phyloP scores from a whole-genome alignment of 2,329 filamentous ascomycete species.

The Boeremia lycopersici region DNA sequence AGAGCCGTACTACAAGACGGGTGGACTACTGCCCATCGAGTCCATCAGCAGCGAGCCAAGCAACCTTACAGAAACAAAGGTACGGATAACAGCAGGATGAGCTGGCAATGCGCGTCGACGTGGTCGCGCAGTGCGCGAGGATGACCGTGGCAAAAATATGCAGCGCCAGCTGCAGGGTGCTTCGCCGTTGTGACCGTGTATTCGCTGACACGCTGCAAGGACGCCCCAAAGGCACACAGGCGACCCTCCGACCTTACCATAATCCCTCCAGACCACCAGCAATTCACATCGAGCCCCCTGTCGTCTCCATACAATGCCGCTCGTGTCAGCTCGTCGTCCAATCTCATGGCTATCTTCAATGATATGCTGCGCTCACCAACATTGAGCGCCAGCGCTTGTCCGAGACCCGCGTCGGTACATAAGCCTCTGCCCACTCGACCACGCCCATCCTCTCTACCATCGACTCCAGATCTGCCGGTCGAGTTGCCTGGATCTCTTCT shows the following conservation, averaged over 20 bases:
- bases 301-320: conserved; percentile 38
- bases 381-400: conserved; percentile 37
- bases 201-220: conserved; percentile 42
- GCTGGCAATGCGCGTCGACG: conserved; percentile 42
- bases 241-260: conserved; percentile 41
- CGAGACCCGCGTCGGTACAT: conserved; percentile 38
- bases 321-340: conserved; percentile 38
- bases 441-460: conserved; percentile 49
- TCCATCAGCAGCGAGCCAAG: conserved; percentile 11
- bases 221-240: conserved; percentile 26
- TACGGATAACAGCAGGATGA: conserved; percentile 33
- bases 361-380: conserved; percentile 52
- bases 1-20: conserved; percentile 45
- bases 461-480: conserved; percentile 44
- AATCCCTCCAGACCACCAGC: conserved; percentile 30
- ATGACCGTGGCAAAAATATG: conserved; percentile 28
- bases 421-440: conserved; percentile 47
- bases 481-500: conserved; percentile 39
- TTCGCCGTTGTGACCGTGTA: conserved; percentile 38
- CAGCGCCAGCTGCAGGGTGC: conserved; percentile 29
- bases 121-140: conserved; percentile 39
- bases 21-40: conserved; percentile 45
- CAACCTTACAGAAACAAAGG: conserved; percentile 33
- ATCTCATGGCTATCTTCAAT: conserved; percentile 50
- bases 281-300: conserved; percentile 30